Base-by-base conservation (phyloP, 2,329 filamentous ascomycete genomes). In the Akanthomyces lecanii region DNA sequence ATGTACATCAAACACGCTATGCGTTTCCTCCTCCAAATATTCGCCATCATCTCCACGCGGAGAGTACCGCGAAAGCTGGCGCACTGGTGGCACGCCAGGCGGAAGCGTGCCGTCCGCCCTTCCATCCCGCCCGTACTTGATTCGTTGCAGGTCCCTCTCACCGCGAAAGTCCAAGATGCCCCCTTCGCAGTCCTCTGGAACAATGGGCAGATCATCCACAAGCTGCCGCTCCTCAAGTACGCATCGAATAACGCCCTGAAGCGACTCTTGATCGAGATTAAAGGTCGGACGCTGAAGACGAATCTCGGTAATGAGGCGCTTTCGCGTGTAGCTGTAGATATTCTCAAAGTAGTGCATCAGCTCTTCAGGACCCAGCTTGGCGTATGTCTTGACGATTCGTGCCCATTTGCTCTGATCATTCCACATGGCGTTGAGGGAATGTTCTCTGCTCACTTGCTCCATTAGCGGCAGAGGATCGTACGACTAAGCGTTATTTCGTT, bases 311-410 rank as follows among this genome's bases (percentile, higher is more conserved):
- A 83, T 75, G 10, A 83, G 76, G 11, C 77, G 77, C 36, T 71
- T 72, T 54, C 78, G 79, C 25, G 78, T 77, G 50, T 79, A 82
- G 60, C 73, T 76, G 68, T 79, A 79, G 21, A 77, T 76, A 60
- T 79, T 76, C 33, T 79, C 75, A 50, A 84, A 75, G 62, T 83
- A 76, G 64, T 79, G 73, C 65, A 82, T 76, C n/a, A 85, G 74
- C 61, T 82, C 75, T 12, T 75, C 70, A 0, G 83, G 83, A 5
- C 76, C 73, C 8, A 85, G 74, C 71, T 84, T 85, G 67, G 80
- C 72, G 64, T 79, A 79, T 1, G 77, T 79, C 64, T 77, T 77
- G 47, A 79, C 69, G 40, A 79, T 75, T 21, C 77, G 75, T 16
- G 72, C 70, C 72, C 74, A 76, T 54, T 68, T 69, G 56, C 73